Conservation (phyloP, 352 stramenopile genomes). For the Globisporangium perplexum region DNA sequence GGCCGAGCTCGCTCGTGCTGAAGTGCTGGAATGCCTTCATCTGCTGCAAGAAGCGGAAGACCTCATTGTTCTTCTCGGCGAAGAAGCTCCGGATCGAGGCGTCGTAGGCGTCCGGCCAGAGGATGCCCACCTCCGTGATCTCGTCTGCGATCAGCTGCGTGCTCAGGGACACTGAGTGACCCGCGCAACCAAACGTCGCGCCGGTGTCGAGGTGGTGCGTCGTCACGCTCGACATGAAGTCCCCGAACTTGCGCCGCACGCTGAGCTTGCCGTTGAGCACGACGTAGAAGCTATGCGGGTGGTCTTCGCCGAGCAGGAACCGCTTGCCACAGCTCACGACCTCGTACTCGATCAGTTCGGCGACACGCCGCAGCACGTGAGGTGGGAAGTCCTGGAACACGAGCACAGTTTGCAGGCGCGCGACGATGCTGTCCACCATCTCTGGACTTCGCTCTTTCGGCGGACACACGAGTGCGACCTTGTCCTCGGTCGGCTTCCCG, state of each 20-base stretch:
- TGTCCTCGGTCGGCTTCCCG: conserved; percentile 55
- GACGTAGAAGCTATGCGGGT: conserved; percentile 68
- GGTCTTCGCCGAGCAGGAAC: conserved; percentile 47
- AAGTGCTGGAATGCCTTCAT: conserved; percentile 57
- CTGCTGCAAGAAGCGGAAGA: conserved; percentile 66
- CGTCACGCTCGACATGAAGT: conserved; percentile 55
- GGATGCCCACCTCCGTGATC: conserved; percentile 56
- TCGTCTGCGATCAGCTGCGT: conserved; percentile 58
- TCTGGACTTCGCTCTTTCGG: conserved; percentile 29
- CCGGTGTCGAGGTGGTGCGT: conserved; percentile 58
- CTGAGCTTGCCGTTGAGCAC: conserved; percentile 51
- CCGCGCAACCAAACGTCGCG: conserved; percentile 52
- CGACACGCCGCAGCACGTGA: conserved; percentile 34
- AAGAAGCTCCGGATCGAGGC: conserved; percentile 49
- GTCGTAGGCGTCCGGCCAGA: conserved; percentile 54
- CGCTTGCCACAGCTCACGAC: conserved; percentile 56
- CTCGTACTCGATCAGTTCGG: conserved; percentile 54
- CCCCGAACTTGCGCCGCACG: conserved; percentile 48
- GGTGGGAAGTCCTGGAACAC: conserved; percentile 67
- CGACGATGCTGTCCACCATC: conserved; percentile 43
- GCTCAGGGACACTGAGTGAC: conserved; percentile 39
- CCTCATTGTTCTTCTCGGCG: conserved; percentile 52
- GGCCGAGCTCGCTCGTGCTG: conserved; percentile 53
- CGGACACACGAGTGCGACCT: conserved; percentile 47
- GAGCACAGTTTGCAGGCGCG: conserved; percentile 42